Conservation (phyloP, 345 rosid species). For the Stellera chamaejasme region DNA sequence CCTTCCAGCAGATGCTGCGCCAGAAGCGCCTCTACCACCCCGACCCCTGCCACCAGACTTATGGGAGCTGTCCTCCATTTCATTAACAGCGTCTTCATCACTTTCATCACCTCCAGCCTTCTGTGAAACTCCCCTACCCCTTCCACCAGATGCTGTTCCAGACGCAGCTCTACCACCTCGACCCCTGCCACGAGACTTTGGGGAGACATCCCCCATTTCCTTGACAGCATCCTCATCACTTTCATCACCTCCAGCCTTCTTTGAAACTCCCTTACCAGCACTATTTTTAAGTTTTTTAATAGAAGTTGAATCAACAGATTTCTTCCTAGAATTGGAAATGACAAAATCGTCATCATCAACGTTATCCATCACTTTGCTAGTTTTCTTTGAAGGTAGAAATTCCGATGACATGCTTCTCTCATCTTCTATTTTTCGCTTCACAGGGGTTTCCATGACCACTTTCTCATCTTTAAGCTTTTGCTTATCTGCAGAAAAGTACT, state of each 20-base stretch:
- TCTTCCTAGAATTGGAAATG: conserved; percentile 33
- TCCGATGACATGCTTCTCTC: conserved; percentile 30
- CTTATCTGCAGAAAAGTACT: conserved; percentile 70
- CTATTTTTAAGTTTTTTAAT: conserved; percentile 73
- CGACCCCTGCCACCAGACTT: conserved; percentile 78
- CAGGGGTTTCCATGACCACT: conserved; percentile 39
- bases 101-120: conserved; percentile 43
- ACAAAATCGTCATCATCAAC: conserved; percentile 66
- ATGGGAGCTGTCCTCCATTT: conserved; percentile 34
- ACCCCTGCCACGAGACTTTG: conserved; percentile 70
- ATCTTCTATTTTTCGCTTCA: conserved; percentile 53
- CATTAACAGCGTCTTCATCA: conserved; percentile 55
- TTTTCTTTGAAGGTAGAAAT: conserved; percentile 42
- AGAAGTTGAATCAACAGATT: conserved; percentile 41
- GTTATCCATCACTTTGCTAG: conserved; percentile 32
- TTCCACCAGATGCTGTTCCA: conserved; percentile 55
- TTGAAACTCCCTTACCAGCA: conserved; percentile 55
- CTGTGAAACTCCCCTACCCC: conserved; percentile 65
- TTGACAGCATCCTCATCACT: conserved; percentile 55
- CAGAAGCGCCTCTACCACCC: conserved; percentile 68
- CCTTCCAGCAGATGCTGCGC: conserved; percentile 59
- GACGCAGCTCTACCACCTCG: conserved; percentile 73
- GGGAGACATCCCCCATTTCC: conserved; percentile 38
- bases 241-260: conserved; percentile 42
- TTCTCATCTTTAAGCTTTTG: conserved; percentile 53